Base-by-base conservation (phyloP, 352 stramenopile species). In the Blastocystis sp. region DNA sequence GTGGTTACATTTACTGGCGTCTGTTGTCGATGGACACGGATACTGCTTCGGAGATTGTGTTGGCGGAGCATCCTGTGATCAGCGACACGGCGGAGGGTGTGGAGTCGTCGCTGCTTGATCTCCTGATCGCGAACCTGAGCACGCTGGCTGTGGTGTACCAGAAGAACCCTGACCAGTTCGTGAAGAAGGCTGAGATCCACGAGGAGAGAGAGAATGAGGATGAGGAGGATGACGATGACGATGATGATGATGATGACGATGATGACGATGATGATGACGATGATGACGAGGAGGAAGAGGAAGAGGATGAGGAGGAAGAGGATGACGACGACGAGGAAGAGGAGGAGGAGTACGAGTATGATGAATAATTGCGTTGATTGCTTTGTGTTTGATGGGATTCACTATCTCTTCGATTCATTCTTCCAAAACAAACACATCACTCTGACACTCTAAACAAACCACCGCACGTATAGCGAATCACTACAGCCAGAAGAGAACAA, bases 1-100 rank as follows among this genome's bases (percentile, higher is more conserved):
- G 96, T 51, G 96, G 96, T 38, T 98, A 98, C 88, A 96, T 99
- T 21, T 99, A 99, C 90, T 99, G 96, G 96, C 92, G 96, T 49
- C 89, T 99, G 32, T 89, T 99, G 32, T 96, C 92, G 24, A 96
- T 94, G 0, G 97, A 98, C 90, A 96, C 96, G 0, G 95, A 99
- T 87, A 95, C 95, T 9, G 96, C 96, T 44, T 97, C 97, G 81
- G 94, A 95, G 29, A 94, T 99, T 11, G 95, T 99, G 38, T 90
- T 98, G 1, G 94, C 94, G 6, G 95, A 98, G 88, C 98, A 98
- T 87, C 96, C 96, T 2, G 94, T 97, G n/a, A 98, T 99, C 90
- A 96, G 92, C 87, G 96, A 99, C 89, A 95, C 98, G 88, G 98
- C 95, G 34, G 97, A 96, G 73, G 90, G 91, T 0, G 89, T 98